phyloP scores from a whole-genome alignment of 164 flowering plant genomes.

The Vitis amurensis region DNA sequence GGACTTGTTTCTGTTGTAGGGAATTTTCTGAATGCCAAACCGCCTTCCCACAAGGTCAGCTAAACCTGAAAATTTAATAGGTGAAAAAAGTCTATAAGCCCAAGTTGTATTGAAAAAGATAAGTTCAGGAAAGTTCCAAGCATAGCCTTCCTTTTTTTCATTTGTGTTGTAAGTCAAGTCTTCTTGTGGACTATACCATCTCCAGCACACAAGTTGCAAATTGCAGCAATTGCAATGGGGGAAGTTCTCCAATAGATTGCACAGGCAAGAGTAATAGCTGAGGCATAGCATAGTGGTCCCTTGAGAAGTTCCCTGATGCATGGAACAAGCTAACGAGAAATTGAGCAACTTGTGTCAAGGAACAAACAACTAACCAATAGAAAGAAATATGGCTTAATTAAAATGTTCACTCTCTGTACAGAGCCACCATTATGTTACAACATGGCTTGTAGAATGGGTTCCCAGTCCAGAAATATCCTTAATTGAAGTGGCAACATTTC shows the following conservation, averaged over 20 bases:
- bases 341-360: background rate
- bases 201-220: slow-evolving; percentile 95
- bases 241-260: slow-evolving; percentile 81
- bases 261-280: slow-evolving; percentile 60
- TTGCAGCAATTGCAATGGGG: slow-evolving; percentile 69
- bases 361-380: background rate
- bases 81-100: background rate
- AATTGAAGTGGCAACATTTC: no score
- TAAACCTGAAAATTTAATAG: slow-evolving; percentile 47
- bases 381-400: background rate
- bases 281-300: slow-evolving; percentile 87
- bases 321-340: slow-evolving; percentile 2
- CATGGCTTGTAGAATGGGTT: background rate
- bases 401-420: background rate
- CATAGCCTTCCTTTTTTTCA: background rate
- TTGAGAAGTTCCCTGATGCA: slow-evolving; percentile 81
- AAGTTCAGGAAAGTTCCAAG: background rate
- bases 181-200: slow-evolving; percentile 56
- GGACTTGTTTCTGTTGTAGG: slow-evolving; percentile 76
- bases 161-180: background rate
- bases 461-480: no score
- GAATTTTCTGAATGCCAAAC: slow-evolving; percentile 67
- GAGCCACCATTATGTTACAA: background rate
- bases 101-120: background rate
- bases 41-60: slow-evolving; percentile 91